Evolutionary conservation across 257 asterid genomes (phyloP), one percentile per base, ranked within the genome.

Genomic region (Solanum paucissectum): DNA sequence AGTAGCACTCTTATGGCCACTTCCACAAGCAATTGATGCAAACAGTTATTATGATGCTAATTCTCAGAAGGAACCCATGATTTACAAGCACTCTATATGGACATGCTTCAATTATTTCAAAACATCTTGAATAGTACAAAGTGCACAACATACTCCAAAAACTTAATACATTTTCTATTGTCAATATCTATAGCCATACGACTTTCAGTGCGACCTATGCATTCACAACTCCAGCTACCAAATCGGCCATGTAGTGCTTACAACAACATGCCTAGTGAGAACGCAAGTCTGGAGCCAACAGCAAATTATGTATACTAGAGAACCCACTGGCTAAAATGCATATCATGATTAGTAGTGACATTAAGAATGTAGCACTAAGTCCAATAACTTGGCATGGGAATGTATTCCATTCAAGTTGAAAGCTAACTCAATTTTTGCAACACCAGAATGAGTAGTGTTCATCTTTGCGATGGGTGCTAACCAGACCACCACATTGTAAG

Each of bases 391-490:
- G 23, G 68, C 27, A 1, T 27, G 11, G 27, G 9, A 9, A 14
- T 14, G 34, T 23, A 42, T 3, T 18, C 27, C 85, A 29, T 9
- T 32, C 62, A 33, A 86, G 84, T 33, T 7, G 83, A 23, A 68
- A 60, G 55, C 40, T n/a, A 81, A 75, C 85, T 97, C 92, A 97
- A 25, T 82, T 87, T 90, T 95, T 91, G 91, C 96, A 86, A 88
- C 99, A 97, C 99, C 99, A 97, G 90, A 92, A 92, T 2, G 95
- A 90, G 87, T 86, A 91, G 89, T 97, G 99, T 84, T 97, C 99
- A 9, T 97, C 99, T 88, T 89, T 95, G 66, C 99, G 95, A 21
- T 85, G 91, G 89, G 90, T 92, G 92, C 99, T 95, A 44, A 97
- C 98, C 8, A 97, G 95, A 8, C 98, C 99, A 79, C 99, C 99